Percentiles rank a stretch among this genome's conserved stretches.
These are phyloP conservation scores for Picea glauca DNA, from an alignment of 75 land plant species.

Conservation along the genomic window DNA sequence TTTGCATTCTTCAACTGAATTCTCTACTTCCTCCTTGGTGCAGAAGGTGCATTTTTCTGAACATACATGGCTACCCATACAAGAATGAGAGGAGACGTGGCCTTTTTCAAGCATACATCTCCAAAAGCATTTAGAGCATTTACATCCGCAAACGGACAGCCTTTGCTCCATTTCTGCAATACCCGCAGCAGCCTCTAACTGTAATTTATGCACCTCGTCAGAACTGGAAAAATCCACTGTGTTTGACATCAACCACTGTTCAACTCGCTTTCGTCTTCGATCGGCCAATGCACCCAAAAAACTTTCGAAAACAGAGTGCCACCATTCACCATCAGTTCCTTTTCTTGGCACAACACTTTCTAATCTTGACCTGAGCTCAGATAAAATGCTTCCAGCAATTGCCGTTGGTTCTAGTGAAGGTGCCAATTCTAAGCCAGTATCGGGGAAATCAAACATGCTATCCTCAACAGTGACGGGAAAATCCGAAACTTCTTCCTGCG, in stretches of 20 bases:
- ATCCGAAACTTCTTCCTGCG: not conserved
- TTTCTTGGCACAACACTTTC: constrained; percentile 13
- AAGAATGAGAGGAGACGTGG: constrained; percentile 24
- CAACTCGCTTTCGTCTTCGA: constrained; percentile 12
- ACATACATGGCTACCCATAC: constrained; percentile 19
- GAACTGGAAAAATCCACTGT: constrained; percentile 16
- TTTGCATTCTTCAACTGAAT: not conserved
- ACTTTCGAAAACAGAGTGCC: constrained; percentile 23
- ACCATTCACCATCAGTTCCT: constrained; percentile 15
- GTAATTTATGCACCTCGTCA: constrained; percentile 29
- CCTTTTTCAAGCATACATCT: constrained; percentile 19
- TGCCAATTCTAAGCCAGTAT: constrained; percentile 7
- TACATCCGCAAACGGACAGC: constrained; percentile 20
- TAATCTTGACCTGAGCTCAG: constrained; percentile 5
- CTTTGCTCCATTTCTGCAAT: constrained; percentile 16
- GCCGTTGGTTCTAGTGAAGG: not conserved
- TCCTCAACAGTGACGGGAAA: not conserved
- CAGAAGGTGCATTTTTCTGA: constrained; percentile 20
- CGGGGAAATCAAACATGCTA: not conserved
- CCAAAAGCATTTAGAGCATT: constrained; percentile 29
- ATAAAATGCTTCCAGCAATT: constrained; percentile 10
- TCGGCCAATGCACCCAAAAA: constrained; percentile 18
- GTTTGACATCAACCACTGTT: constrained; percentile 23
- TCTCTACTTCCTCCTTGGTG: constrained; percentile 5
- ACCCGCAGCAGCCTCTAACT: constrained; percentile 9